Evolutionary conservation across 441 rosid species (phyloP), one percentile per base, ranked within the genome.

Genomic region (Gossypium laxum): DNA sequence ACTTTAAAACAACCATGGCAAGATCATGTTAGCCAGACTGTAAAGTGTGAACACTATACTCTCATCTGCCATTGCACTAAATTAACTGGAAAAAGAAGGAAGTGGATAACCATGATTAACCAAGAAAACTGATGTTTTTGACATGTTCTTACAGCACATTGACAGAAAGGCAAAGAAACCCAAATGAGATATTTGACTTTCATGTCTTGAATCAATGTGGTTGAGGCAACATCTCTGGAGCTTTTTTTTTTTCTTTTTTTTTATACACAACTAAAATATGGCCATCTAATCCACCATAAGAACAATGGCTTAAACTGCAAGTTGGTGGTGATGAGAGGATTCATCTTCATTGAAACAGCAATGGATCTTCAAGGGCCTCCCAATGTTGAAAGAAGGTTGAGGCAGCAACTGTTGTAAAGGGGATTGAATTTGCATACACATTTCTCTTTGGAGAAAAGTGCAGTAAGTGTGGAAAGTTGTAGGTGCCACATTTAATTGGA

Each of bases 401-500:
- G 74, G 32, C 1, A 48, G 2, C 1, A 43, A 1, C 24, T 72
- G 51, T 1, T 71, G 56, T 0, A 30, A 68, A 74, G 84, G 73
- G 55, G 84, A 76, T 67, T 82, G 84, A 58, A 74, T 66, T 63
- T 82, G 84, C 59, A 75, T 68, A 76, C 79, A 52, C 87, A 88
- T 82, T 68, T 90, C 88, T 26, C 75, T 84, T 32, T 86, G 90
- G 26, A 90, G 91, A 79, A 83, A 79, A 64, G 81, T 73, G 72
- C 76, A 82, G 72, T 92, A 89, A 11, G 84, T 78, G 67, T 87
- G 82, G 77, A 85, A 92, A 1, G 87, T 81, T 43, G 82, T 60
- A 30, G 90, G 91, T 38, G 87, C 85, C 77, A 92, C 91, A 70
- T 88, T 89, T 73, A 92, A 81, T 57, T 87, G 79, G 85, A 92